A percentile compares a stretch with the other conserved stretches of the same genome.
Conservation (phyloP, 345 rosid species). For the Gossypium ekmanianum region DNA sequence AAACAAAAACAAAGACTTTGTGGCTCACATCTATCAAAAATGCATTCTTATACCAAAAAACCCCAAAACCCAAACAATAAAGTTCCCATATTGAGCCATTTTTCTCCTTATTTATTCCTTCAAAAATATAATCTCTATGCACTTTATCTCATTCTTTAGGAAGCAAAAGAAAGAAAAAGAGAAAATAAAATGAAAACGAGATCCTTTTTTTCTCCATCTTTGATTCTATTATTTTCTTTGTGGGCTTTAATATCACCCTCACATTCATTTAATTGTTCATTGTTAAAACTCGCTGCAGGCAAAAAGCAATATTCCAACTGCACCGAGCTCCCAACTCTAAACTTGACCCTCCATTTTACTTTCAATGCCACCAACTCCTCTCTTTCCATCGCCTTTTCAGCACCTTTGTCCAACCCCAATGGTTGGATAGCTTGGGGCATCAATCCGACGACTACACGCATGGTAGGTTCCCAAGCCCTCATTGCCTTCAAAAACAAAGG, state of each 20-base stretch:
- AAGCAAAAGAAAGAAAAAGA: too few relatives aligned
- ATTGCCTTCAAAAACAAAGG: not conserved
- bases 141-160: too few relatives aligned
- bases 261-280: not conserved
- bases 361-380: not conserved
- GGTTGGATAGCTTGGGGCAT: not conserved
- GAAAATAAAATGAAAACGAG: not conserved
- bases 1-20: too few relatives aligned
- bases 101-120: too few relatives aligned
- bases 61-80: too few relatives aligned
- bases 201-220: not conserved
- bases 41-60: too few relatives aligned
- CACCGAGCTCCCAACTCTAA: not conserved
- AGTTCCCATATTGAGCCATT: too few relatives aligned
- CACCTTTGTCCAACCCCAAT: not conserved
- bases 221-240: not conserved
- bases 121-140: too few relatives aligned
- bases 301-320: not conserved
- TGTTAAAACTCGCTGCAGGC: not conserved
- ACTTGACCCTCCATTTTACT: not conserved
- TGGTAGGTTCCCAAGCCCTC: not conserved
- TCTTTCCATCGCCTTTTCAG: not conserved
- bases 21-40: too few relatives aligned
- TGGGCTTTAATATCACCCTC: not conserved
- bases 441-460: not conserved